Evolutionary conservation across 768 basidiomycete genomes (phyloP), one percentile per base, ranked within the genome.

Genomic region (Termitomyces sp.): DNA sequence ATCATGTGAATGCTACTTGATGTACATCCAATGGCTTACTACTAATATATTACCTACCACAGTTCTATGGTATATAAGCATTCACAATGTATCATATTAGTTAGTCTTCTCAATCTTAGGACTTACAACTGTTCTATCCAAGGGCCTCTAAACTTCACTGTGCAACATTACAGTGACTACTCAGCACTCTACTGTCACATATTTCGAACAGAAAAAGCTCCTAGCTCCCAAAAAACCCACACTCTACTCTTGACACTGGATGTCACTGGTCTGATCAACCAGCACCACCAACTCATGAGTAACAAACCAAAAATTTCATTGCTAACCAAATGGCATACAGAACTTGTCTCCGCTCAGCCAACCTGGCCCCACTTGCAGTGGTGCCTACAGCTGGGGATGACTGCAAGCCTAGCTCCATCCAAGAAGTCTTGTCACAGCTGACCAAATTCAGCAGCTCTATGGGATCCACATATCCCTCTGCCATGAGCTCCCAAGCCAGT

Each of bases 381-480:
- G 10, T 5, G 15, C 15, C 31, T 3, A 17, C 15, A 12, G 3
- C 6, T 7, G 8, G 34, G 10, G 31, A 1, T 0, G 31, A 50
- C 15, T 1, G 1, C 1, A 32, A 36, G n/a, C 34, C 0, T 0
- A 2, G 10, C 8, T 5, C 17, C 1, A 5, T 17, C 5, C 17
- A 9, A 34, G 12, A 29, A 7, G 29, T 2, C 5, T 15, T 4
- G 0, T 36, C 32, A 2, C 7, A 17, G 6, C 29, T 50, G 49
- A 32, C 49, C 2, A 25, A 47, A 25, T 5, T 47, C 2, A 10
- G 10, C 46, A 47, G 46, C 20, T 47, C 46, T 0, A 20, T 20
- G 8, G 25, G 46, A 29, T 47, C 11, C 5, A 1, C 9, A 5
- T 20, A 29, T 5, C 46, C 46, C 2, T 29, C 4, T 5, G 3